phyloP scores from a whole-genome alignment of 345 rosid species.

The Pelargonium nanum region DNA sequence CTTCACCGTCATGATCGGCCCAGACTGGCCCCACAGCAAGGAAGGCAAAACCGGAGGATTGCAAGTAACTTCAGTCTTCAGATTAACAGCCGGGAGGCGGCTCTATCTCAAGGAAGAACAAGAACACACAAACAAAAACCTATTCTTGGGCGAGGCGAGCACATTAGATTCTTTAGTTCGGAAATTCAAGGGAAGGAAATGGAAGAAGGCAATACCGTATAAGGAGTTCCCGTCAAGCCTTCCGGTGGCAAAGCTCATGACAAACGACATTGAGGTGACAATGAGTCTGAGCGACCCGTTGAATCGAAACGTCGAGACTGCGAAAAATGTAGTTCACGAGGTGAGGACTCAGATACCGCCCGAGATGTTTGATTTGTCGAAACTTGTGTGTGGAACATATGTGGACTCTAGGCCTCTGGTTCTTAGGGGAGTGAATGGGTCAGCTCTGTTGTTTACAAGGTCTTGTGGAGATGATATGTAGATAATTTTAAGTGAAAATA shows the following conservation, averaged over 20 bases:
- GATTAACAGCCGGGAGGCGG: constrained; percentile 48
- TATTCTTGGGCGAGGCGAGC: constrained; percentile 36
- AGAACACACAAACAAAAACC: constrained; percentile 33
- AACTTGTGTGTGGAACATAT: constrained; percentile 73
- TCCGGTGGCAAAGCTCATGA: constrained; percentile 62
- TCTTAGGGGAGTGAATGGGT: constrained; percentile 72
- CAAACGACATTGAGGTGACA: constrained; percentile 43
- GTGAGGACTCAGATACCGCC: constrained; percentile 64
- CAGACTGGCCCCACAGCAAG: constrained; percentile 76
- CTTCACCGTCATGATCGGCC: constrained; percentile 49
- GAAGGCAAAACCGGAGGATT: constrained; percentile 44
- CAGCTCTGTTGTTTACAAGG: constrained; percentile 68
- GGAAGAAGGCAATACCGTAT: constrained; percentile 66
- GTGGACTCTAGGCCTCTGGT: constrained; percentile 67
- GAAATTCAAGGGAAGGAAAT: constrained; percentile 50
- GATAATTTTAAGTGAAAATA: too few relatives aligned
- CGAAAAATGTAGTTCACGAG: constrained; percentile 50
- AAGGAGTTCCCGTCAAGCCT: constrained; percentile 82
- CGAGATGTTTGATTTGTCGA: constrained; percentile 77
- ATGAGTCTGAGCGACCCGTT: constrained; percentile 35
- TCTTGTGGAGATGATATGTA: constrained; percentile 25
- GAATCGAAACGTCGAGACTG: constrained; percentile 30
- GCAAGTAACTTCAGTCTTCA: constrained; percentile 46
- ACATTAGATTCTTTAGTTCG: constrained; percentile 34
- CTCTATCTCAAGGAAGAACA: constrained; percentile 68